Base-by-base conservation (phyloP, 1,139 yeast species). In the Lodderomyces parapsilosis region DNA sequence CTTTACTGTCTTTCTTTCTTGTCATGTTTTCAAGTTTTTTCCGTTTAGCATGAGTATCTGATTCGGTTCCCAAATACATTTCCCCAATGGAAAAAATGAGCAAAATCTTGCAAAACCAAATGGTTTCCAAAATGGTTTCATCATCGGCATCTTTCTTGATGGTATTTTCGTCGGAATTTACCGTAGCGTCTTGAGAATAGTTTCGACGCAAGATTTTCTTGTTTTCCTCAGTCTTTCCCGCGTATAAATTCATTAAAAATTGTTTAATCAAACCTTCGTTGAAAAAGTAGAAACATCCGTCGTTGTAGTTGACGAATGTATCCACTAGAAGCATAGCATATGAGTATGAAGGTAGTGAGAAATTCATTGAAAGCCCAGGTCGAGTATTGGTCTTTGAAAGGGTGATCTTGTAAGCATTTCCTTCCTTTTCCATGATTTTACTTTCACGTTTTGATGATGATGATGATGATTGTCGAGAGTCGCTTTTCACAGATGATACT, bases 271-370 rank as follows among this genome's bases (percentile, higher is more conserved):
- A 58, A 0, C 94, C 94, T 57, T 86, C 91, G 58, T 88, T 88
- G 66, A 87, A 86, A 56, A 87, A 87, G 62, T 88, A 88, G 59
- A 86, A 88, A 54, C 96, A 86, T 1, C 93, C 94, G 57, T 86
- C 93, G 54, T 87, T 83, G 57, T 85, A 87, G 42, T 83, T 82
- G 46, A 86, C 78, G 53, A 87, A 87, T 0, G 88, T 82, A 54
- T 85, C 93, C 13, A 86, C 86, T 44, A 86, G 66, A 11, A 83
- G 62, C 76, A 84, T 76, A 5, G 95, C 93, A 55, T 85, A 83
- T 2, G 89, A 81, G 52, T 84, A 86, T 10, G 89, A 78, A 0
- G 96, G 96, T 27, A 86, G 66, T 1, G 87, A 76, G 55, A 85
- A 78, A 52, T 83, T 81, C 17, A 83, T 84, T 17, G 84, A 74